Percentiles rank a stretch among this genome's conserved stretches.
phyloP scores from a whole-genome alignment of 2,329 filamentous ascomycete species.

The Elsinoe batatas region DNA sequence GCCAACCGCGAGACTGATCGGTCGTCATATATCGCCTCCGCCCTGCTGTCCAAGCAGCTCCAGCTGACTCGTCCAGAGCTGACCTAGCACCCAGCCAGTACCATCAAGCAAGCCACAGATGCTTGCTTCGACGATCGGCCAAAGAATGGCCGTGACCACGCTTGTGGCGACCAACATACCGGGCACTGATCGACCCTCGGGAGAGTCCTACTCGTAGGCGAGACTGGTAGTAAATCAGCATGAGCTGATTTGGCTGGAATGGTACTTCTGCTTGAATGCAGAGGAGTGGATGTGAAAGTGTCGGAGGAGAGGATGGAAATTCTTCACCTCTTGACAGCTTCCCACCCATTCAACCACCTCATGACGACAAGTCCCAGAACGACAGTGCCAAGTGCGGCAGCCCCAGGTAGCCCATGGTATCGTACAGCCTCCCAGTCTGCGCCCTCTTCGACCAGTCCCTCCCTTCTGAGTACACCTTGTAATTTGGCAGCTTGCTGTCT shows the following conservation, averaged over 20 bases:
- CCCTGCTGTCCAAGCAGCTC: background rate
- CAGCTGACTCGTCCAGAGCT: background rate
- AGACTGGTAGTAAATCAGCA: background rate
- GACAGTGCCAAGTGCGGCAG: slow-evolving; percentile 31
- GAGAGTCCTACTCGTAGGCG: background rate
- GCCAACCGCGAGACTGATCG: background rate
- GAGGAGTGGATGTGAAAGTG: background rate
- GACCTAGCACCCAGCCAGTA: background rate
- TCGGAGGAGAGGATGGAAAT: background rate
- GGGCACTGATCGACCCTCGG: background rate
- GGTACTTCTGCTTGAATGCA: background rate
- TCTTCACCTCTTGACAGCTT: slow-evolving; percentile 35
- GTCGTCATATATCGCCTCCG: background rate
- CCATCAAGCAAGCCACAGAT: background rate
- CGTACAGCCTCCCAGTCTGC: background rate
- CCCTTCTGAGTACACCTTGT: slow-evolving; percentile 3
- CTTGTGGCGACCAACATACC: background rate
- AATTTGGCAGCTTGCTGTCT: slow-evolving; percentile 5
- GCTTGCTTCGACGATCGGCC: background rate
- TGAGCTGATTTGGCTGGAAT: background rate
- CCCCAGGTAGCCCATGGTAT: slow-evolving; percentile 28
- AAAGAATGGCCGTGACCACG: background rate
- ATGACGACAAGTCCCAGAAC: slow-evolving; percentile 33
- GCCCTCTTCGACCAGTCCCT: background rate
- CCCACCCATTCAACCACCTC: slow-evolving; percentile 30